phyloP scores from a whole-genome alignment of 306 rosid genomes.

The Datisca glomerata region DNA sequence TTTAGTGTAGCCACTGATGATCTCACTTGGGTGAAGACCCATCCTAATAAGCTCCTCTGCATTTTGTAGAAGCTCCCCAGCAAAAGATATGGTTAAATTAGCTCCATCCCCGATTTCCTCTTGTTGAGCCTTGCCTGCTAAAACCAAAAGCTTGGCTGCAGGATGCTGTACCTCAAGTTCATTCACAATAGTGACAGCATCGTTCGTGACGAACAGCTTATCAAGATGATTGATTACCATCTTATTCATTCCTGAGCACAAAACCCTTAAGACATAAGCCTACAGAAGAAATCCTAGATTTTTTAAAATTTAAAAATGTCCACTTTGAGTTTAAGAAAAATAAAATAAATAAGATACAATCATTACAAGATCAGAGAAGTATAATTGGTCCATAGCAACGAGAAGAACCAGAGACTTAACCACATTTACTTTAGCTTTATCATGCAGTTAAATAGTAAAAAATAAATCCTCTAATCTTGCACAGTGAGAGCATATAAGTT shows the following conservation, averaged over 20 bases:
- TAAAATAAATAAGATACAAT: too few relatives aligned
- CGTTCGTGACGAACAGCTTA: slow-evolving; percentile 88
- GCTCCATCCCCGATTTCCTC: slow-evolving; percentile 98
- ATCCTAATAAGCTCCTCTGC: slow-evolving; percentile 92
- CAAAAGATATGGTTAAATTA: slow-evolving; percentile 76
- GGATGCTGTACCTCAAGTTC: slow-evolving; percentile 98
- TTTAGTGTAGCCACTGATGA: slow-evolving; percentile 83
- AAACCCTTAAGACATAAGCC: neutral
- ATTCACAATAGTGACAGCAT: slow-evolving; percentile 75
- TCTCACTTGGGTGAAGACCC: slow-evolving; percentile 94
- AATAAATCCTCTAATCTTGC: too few relatives aligned
- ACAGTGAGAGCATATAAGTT: too few relatives aligned
- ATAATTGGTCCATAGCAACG: too few relatives aligned
- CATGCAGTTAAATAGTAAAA: too few relatives aligned
- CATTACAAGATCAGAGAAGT: too few relatives aligned
- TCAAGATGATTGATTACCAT: slow-evolving; percentile 97
- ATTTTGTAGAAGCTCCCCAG: slow-evolving; percentile 78
- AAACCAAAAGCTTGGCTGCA: slow-evolving; percentile 88
- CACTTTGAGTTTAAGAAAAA: too few relatives aligned
- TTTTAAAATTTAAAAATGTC: too few relatives aligned
- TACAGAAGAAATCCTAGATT: slow-evolving; percentile 4
- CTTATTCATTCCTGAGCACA: slow-evolving; percentile 68
- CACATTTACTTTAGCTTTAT: too few relatives aligned
- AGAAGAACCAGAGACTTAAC: too few relatives aligned
- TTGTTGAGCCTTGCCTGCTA: slow-evolving; percentile 86